Evolutionary conservation across 352 stramenopile genomes (phyloP).

Genomic region (Phytophthora niederhauseri): DNA sequence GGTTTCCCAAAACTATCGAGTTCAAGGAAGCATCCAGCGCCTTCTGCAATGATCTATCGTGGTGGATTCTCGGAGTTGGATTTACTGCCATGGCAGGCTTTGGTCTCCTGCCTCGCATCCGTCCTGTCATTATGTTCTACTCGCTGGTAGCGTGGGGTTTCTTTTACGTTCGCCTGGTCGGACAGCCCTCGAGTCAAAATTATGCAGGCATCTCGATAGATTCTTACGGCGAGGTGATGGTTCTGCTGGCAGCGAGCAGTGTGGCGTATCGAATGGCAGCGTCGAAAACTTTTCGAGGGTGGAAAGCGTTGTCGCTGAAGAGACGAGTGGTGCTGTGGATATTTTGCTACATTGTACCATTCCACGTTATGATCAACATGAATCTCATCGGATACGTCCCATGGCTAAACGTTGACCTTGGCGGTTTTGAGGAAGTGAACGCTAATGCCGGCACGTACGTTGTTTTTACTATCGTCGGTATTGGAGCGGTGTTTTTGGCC

Average conservation of each 20-base stretch:
- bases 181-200: conserved; percentile 62
- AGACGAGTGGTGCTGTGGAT: conserved; percentile 59
- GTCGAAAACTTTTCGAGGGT: conserved; percentile 54
- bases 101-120: conserved; percentile 53
- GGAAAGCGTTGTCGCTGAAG: conserved; percentile 34
- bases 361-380: conserved; percentile 75
- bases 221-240: conserved; percentile 64
- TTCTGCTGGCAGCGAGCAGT: conserved; percentile 61
- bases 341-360: conserved; percentile 71
- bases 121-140: conserved; percentile 54
- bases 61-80: conserved; percentile 61
- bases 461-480: conserved; percentile 44
- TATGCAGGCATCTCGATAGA: conserved; percentile 57
- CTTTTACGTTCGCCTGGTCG: conserved; percentile 73
- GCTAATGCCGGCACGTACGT: conserved; percentile 69
- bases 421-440: conserved; percentile 56
- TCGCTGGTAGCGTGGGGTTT: conserved; percentile 68
- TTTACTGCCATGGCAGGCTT: conserved; percentile 49
- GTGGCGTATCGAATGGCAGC: conserved; percentile 50
- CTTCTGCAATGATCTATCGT: conserved; percentile 78
- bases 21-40: conserved; percentile 60
- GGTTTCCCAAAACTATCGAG: conserved; percentile 86
- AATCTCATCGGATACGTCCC: conserved; percentile 74
- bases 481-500: conserved; percentile 39
- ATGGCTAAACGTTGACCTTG: conserved; percentile 77